phyloP scores from a whole-genome alignment of 495 filamentous ascomycete genomes.

The Glarea lozoyensis region DNA sequence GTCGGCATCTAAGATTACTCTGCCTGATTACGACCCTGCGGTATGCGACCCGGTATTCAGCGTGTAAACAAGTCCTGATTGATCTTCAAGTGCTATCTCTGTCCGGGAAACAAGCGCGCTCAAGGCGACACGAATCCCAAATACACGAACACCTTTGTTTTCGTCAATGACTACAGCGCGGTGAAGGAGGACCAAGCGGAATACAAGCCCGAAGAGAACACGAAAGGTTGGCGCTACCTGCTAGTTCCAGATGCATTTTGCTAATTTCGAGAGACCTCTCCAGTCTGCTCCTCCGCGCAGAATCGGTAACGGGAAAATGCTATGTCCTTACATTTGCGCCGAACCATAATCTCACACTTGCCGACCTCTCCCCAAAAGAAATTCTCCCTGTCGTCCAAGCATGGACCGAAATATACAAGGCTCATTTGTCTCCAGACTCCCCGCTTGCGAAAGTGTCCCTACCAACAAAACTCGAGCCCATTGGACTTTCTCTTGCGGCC shows the following conservation, averaged over 20 bases:
- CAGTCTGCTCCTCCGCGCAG: conserved; percentile 71
- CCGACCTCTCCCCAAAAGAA: conserved; percentile 61
- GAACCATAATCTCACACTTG: conserved; percentile 83
- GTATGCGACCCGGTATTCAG: conserved; percentile 26
- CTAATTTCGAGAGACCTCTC: conserved; percentile 45
- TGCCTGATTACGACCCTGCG: conserved; percentile 74
- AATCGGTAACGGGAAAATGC: conserved; percentile 89
- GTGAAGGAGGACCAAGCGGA: conserved; percentile 85
- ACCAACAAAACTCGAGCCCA: conserved; percentile 26
- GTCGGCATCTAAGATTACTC: conserved; percentile 60
- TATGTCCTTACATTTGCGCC: conserved; percentile 93
- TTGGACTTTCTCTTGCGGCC: conserved; percentile 34
- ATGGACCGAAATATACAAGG: conserved; percentile 82
- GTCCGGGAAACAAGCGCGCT: conserved; percentile 87
- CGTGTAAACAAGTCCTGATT: conserved; percentile 5
- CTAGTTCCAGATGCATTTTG: not conserved
- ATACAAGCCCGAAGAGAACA: conserved; percentile 45
- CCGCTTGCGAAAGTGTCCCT: conserved; percentile 27
- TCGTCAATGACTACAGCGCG: conserved; percentile 96
- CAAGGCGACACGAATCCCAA: conserved; percentile 81
- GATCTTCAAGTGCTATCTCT: conserved; percentile 71
- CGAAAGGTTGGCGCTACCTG: conserved; percentile 32
- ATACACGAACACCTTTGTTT: conserved; percentile 82
- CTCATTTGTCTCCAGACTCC: conserved; percentile 70
- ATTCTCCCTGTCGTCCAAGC: conserved; percentile 71